Percentiles rank a stretch among this genome's conserved stretches.
Conservation (phyloP, 352 stramenopile species). For the Phytophthora aleatoria region DNA sequence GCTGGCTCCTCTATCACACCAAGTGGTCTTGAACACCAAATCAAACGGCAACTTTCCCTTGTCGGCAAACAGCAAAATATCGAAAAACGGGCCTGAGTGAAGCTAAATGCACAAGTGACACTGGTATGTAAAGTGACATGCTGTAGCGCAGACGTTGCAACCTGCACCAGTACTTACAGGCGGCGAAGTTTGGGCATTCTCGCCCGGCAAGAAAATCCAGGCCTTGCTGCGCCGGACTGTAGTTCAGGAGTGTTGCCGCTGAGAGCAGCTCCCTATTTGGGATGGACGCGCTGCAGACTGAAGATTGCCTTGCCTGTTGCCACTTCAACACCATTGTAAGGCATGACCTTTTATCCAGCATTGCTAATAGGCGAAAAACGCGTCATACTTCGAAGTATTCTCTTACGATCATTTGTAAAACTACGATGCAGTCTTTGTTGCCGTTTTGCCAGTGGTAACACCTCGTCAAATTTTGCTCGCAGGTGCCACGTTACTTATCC, state of each 20-base stretch:
- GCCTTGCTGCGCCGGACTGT: constrained; percentile 5
- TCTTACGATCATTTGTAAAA: background rate
- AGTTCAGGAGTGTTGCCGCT: constrained; percentile 23
- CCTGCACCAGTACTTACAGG: no score
- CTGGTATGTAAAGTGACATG: background rate
- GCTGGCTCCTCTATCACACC: constrained; percentile 22
- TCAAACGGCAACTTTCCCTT: constrained; percentile 27
- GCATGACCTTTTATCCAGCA: background rate
- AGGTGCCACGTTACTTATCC: constrained; percentile 14
- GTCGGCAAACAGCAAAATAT: constrained; percentile 40
- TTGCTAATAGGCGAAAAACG: background rate
- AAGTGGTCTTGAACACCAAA: constrained; percentile 26
- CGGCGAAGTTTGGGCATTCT: constrained; percentile 29
- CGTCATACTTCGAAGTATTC: background rate
- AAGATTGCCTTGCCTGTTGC: constrained; percentile 3
- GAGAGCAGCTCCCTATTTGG: constrained; percentile 12
- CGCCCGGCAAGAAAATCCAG: constrained; percentile 29
- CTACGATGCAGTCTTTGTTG: constrained; percentile 5
- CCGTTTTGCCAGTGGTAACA: constrained; percentile 10
- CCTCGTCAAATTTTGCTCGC: constrained; percentile 22
- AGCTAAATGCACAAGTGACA: background rate
- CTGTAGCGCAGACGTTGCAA: background rate
- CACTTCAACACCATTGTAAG: constrained; percentile 16
- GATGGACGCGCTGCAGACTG: constrained; percentile 2
- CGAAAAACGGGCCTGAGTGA: constrained; percentile 17